Evolutionary conservation across 768 basidiomycete species (phyloP), one percentile per base, ranked within the genome.

Genomic region (Trametes punicea): DNA sequence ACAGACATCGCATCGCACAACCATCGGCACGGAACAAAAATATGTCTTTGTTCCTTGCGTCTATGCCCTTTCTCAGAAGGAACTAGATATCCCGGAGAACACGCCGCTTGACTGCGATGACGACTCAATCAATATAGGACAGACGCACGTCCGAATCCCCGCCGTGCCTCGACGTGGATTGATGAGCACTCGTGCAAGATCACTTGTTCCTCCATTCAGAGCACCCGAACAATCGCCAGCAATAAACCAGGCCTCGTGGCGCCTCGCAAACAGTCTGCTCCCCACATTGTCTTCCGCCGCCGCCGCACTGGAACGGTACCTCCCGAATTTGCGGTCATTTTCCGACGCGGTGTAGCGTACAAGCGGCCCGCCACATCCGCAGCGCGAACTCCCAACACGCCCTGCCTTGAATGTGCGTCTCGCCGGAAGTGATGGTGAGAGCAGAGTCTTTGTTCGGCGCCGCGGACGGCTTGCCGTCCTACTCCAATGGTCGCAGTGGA

Each of bases 401-500:
- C 7, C 42, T 27, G 36, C 25, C 42, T 21, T 15, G 11, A 25
- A 25, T 13, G 9, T 21, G 11, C 8, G 25, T 11, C 6, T 25
- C n/a, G 23, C 23, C 42, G 25, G 42, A 44, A 25, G 49, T 3
- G 20, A 51, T 20, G 47, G 20, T 20, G 45, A 29, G 27, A 25
- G 25, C 36, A 29, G 23, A 16, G 23, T n/a, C 34, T 23, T 20
- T 27, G 48, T 50, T 26, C 26, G 26, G 25, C 48, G 15, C 36
- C 38, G 36, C n/a, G 27, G 49, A 23, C 23, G 31, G 25, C 42
- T 23, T 10, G 7, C 41, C 51, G 10, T 29, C 27, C 21, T 45
- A 23, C 44, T 29, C 26, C 52, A 46, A 54, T 46, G 44, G 34
- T 54, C 52, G 36, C 34, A 20, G 52, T 16, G 52, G 44, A 54